phyloP scores from a whole-genome alignment of 2,329 filamentous ascomycete genomes.

The Penicillium sp. region DNA sequence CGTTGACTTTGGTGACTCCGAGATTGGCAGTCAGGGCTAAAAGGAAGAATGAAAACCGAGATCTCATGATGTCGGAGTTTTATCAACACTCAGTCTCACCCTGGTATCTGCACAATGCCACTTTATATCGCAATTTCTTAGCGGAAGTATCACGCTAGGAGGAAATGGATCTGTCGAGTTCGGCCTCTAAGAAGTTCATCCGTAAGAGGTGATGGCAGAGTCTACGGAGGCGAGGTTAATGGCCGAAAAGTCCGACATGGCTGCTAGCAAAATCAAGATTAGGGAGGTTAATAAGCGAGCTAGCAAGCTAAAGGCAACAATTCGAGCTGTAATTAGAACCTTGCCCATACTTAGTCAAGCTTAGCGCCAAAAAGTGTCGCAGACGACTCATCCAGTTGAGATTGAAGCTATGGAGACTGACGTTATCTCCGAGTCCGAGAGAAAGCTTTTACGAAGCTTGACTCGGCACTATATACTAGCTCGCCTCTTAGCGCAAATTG shows the following conservation, averaged over 20 bases:
- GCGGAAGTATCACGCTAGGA: background rate
- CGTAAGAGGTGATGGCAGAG: too few species aligned
- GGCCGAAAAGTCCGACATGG: background rate
- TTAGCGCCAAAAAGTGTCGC: background rate
- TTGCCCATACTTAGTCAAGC: conserved; percentile 2
- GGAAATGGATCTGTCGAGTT: too few species aligned
- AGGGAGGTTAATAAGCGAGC: conserved; percentile 10
- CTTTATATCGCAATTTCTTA: background rate
- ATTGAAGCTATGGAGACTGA: background rate
- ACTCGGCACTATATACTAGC: background rate
- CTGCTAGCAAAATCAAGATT: background rate
- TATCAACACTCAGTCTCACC: background rate
- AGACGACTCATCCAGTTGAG: background rate
- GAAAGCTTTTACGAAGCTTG: conserved; percentile 3
- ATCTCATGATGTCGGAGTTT: background rate
- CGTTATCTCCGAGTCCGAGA: background rate
- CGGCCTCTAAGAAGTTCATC: background rate
- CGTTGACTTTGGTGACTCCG: background rate
- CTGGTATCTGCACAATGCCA: background rate
- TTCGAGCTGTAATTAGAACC: conserved; percentile 4
- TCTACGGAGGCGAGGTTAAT: background rate
- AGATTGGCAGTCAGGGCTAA: background rate
- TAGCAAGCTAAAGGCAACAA: background rate
- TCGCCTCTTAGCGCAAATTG: background rate
- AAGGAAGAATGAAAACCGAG: background rate